Evolutionary conservation across 192 early-diverging fungal species (phyloP).

Genomic region (Coemansia sp.): DNA sequence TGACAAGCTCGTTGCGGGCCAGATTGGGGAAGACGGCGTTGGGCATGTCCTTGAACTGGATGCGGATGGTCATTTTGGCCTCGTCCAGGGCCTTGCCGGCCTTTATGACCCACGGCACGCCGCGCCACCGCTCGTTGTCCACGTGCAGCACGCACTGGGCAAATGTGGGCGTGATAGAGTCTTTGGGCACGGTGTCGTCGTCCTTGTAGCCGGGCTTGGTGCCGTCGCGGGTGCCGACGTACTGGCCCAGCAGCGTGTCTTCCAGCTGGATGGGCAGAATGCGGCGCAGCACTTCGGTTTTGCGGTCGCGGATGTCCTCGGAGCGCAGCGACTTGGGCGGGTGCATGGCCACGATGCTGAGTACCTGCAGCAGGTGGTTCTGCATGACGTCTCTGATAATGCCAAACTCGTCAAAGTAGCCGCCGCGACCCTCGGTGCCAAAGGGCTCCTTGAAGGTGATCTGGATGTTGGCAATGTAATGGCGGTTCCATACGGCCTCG

Average conservation of each 20-base stretch:
- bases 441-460: slow-evolving; percentile 98
- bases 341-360: slow-evolving; percentile 94
- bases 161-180: slow-evolving; percentile 85
- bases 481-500: slow-evolving; percentile 85
- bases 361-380: slow-evolving; percentile 90
- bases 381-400: slow-evolving; percentile 97
- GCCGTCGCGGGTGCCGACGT: slow-evolving; percentile 73
- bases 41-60: slow-evolving; percentile 93
- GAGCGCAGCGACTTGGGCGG: slow-evolving; percentile 80
- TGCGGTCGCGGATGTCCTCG: slow-evolving; percentile 95
- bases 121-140: slow-evolving; percentile 90
- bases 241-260: slow-evolving; percentile 90
- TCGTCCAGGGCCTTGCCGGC: slow-evolving; percentile 89
- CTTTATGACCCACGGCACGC: slow-evolving; percentile 69
- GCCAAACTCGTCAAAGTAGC: slow-evolving; percentile 99
- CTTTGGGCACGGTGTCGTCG: slow-evolving; percentile 83
- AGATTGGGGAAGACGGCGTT: slow-evolving; percentile 75
- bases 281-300: slow-evolving; percentile 84
- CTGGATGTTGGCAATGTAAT: slow-evolving; percentile 87
- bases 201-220: slow-evolving; percentile 90
- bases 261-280: slow-evolving; percentile 77
- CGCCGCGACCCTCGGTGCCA: slow-evolving; percentile 94
- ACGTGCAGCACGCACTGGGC: slow-evolving; percentile 86
- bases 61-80: slow-evolving; percentile 90
- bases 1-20: slow-evolving; percentile 92